Base-by-base conservation (phyloP, 306 rosid species). In the Pachyrhizus erosus region DNA sequence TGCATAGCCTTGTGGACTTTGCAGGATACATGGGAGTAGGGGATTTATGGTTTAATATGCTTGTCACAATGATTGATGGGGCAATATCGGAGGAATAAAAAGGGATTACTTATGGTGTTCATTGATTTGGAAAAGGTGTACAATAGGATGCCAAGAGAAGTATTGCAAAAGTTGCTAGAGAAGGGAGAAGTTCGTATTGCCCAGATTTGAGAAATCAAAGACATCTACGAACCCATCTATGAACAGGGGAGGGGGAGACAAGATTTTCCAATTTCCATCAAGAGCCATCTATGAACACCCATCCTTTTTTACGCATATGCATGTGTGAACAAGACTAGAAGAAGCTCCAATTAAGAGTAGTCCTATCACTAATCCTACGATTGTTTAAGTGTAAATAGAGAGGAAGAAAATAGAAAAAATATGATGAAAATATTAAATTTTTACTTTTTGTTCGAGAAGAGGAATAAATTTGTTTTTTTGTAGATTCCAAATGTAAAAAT, bases 21-120 rank as follows among this genome's bases (percentile, higher is more conserved):
- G 81, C 72, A 3, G 29, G 78, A 69, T 54, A 76, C 43, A 43
- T 57, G 82, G 33, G 45, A 70, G 45, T 58, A n/a, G 61, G 39
- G 39, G 29, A 21, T 54, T 52, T 54, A 61, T 49, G 37, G 20
- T 40, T 83, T 3, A 57, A 57, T 21, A 21, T 21, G 9, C 31
- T 57, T 21, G 6, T 5, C 65, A 58, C 65, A 58, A 23, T 23
- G 67, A 26, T 26, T 26, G 37, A 60, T 10, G 5, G 67, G 12
- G 37, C 8, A 9, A 52, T 51, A 51, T 52, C 21, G 31, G 9
- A 20, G 27, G 29, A 55, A 55, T 55, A 7, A 55, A 21, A 57
- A 57, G 8, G 9, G 13, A 54, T 20, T 55, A 8, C 26, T 20
- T 18, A 18, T n/a, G 60, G 12, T 54, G 10, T 54, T 54, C 24